Evolutionary conservation across 2,329 filamentous ascomycete genomes (phyloP).

Genomic region (Myriangium duriaei): DNA sequence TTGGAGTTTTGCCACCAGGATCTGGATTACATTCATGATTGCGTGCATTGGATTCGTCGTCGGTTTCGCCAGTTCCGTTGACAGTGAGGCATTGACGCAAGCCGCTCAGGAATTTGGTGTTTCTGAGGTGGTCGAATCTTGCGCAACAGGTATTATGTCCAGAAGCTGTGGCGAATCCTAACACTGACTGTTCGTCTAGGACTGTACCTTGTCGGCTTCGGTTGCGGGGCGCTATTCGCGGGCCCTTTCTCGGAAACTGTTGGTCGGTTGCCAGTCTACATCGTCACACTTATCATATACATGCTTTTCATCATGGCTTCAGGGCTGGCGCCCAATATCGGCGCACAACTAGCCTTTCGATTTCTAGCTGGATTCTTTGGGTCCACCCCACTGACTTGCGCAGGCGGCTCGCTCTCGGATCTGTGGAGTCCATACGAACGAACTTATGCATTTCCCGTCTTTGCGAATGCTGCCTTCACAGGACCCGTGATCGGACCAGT

Average conservation of each 20-base stretch:
- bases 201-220: slow-evolving; percentile 30
- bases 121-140: slow-evolving; percentile 37
- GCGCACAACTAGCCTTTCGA: slow-evolving; percentile 35
- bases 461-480: slow-evolving; percentile 32
- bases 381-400: slow-evolving; percentile 33
- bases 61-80: slow-evolving; percentile 40
- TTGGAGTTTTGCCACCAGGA: slow-evolving; percentile 20
- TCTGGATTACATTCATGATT: slow-evolving; percentile 24
- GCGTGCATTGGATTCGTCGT: slow-evolving; percentile 38
- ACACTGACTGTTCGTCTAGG: background rate
- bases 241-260: slow-evolving; percentile 38
- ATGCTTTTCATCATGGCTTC: slow-evolving; percentile 39
- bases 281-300: slow-evolving; percentile 33
- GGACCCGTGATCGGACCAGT: slow-evolving; percentile 33
- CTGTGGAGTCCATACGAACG: slow-evolving; percentile 37
- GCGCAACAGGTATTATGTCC: slow-evolving; percentile 34
- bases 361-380: slow-evolving; percentile 39
- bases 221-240: slow-evolving; percentile 35
- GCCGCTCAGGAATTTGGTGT: slow-evolving; percentile 36
- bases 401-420: slow-evolving; percentile 35
- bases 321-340: slow-evolving; percentile 35
- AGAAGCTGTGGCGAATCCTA: too few relatives aligned
- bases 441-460: slow-evolving; percentile 38
- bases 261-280: slow-evolving; percentile 35
- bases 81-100: slow-evolving; percentile 36